Evolutionary conservation across 352 stramenopile genomes (phyloP), one percentile per base, ranked within the genome.

Genomic region (Pythium sukuiense): DNA sequence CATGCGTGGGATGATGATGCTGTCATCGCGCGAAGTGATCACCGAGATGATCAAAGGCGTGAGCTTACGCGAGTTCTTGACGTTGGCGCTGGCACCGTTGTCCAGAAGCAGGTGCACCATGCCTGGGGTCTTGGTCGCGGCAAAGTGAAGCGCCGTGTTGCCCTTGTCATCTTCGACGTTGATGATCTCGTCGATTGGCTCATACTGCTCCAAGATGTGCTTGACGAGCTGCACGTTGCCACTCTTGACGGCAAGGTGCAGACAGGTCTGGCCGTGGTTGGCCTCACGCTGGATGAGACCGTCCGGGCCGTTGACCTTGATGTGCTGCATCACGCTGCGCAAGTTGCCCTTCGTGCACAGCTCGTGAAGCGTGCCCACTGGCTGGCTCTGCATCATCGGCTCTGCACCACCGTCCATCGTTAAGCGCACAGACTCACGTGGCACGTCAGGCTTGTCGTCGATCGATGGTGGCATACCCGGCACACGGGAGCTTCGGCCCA

Each of bases 141-240:
- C 87, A 76, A 95, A 95, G 64, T 95, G 87, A 59, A 95, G 70
- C 56, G 82, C 81, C 46, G 87, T 92, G 74, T 95, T 95, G 69
- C 87, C 87, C 65, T 95, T 95, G 74, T 95, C 87, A 62, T 95
- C 87, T 53, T 93, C 87, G 20, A 92, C 58, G 64, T 92, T 93
- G 62, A 95, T 79, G 8, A 95, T 77, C 41, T 95, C 87, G 37
- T 92, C 83, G 32, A 89, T 45, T 30, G 83, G 77, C 43, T 92
- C 86, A 71, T 84, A 95, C 60, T 92, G 85, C 58, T 95, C 87
- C 18, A 93, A 49, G 55, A 95, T 84, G 45, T 92, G 70, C 73
- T 95, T 93, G 48, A 92, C 85, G 41, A 93, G 73, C 61, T 85
- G 81, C 43, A 88, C 83, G 39, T 90, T 95, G 32, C 87, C 87